These are phyloP conservation scores for Kwoniella heveanensis DNA, from an alignment of 768 basidiomycete genomes.

Conservation along the genomic window DNA sequence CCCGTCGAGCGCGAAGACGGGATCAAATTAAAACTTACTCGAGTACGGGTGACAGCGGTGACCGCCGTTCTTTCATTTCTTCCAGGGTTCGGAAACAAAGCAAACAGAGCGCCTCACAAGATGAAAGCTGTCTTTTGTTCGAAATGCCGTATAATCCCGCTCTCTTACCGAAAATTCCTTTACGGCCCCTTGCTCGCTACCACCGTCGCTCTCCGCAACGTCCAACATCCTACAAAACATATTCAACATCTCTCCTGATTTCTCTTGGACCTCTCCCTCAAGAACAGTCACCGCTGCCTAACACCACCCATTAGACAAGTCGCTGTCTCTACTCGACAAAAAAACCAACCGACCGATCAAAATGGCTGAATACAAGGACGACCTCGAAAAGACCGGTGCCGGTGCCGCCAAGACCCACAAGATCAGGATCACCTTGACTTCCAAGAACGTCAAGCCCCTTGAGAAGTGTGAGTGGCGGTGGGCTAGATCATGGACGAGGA, in stretches of 20 bases:
- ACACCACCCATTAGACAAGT: constrained; percentile 33
- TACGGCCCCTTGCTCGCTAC: not conserved
- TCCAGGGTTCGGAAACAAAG: too few species aligned
- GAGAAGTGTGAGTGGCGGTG: constrained; percentile 97
- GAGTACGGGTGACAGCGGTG: too few species aligned
- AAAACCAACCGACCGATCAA: constrained; percentile 28
- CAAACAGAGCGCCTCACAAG: not conserved
- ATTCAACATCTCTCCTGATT: constrained; percentile 4
- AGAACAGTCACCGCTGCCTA: constrained; percentile 33
- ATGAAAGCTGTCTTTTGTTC: not conserved
- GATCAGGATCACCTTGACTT: constrained; percentile 98
- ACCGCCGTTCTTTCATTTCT: too few species aligned
- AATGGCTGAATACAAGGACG: constrained; percentile 62
- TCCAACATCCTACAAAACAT: constrained; percentile 1
- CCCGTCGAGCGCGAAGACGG: too few species aligned
- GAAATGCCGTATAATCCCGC: constrained; percentile 22
- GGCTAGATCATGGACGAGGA: too few species aligned
- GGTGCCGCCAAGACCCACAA: constrained; percentile 93
- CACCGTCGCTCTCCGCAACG: not conserved
- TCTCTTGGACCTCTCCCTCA: constrained; percentile 9
- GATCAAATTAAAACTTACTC: too few species aligned
- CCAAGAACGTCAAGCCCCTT: constrained; percentile 94
- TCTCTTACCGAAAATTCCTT: constrained; percentile 4
- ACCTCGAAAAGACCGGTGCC: constrained; percentile 80
- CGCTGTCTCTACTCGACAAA: constrained; percentile 32